phyloP scores from a whole-genome alignment of 2,329 filamentous ascomycete species.

The Ascomycota sp. region DNA sequence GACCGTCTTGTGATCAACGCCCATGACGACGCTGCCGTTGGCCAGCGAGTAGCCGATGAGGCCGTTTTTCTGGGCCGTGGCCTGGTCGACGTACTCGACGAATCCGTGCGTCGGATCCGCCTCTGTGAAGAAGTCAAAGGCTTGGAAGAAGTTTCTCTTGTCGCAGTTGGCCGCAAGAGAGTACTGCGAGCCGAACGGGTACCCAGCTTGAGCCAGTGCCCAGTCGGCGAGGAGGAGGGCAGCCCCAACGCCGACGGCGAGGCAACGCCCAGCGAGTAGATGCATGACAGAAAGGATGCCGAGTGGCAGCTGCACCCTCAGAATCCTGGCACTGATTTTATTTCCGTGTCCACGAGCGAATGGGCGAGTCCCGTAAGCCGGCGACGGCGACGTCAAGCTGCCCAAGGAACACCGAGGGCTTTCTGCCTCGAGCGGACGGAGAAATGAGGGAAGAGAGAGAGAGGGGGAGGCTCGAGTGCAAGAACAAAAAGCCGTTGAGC shows the following conservation, averaged over 20 bases:
- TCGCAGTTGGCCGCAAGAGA: conserved; percentile 26
- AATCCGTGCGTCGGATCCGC: conserved; percentile 56
- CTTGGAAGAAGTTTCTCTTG: conserved; percentile 31
- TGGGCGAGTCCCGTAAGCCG: too few species aligned
- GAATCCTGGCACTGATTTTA: too few species aligned
- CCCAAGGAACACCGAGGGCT: background rate
- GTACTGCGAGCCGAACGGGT: conserved; percentile 18
- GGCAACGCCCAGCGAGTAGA: conserved; percentile 1
- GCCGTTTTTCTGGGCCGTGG: conserved; percentile 33
- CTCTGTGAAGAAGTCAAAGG: conserved; percentile 33
- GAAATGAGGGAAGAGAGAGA: background rate
- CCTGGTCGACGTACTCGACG: conserved; percentile 44
- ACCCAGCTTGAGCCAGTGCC: conserved; percentile 3
- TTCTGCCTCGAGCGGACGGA: background rate
- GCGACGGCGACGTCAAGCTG: conserved; percentile 3
- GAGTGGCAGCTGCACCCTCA: too few species aligned
- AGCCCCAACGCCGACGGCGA: conserved; percentile 8
- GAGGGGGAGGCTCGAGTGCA: too few species aligned
- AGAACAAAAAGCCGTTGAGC: too few species aligned
- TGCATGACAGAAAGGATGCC: conserved; percentile 5
- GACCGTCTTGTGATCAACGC: conserved; percentile 41
- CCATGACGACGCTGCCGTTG: conserved; percentile 41
- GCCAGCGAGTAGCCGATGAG: conserved; percentile 32
- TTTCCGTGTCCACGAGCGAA: too few species aligned
- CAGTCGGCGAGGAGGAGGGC: conserved; percentile 10